A percentile compares a stretch with the other conserved stretches of the same genome.
Conservation (phyloP, 2,329 filamentous ascomycete species). For the Orbilia blumenaviensis region DNA sequence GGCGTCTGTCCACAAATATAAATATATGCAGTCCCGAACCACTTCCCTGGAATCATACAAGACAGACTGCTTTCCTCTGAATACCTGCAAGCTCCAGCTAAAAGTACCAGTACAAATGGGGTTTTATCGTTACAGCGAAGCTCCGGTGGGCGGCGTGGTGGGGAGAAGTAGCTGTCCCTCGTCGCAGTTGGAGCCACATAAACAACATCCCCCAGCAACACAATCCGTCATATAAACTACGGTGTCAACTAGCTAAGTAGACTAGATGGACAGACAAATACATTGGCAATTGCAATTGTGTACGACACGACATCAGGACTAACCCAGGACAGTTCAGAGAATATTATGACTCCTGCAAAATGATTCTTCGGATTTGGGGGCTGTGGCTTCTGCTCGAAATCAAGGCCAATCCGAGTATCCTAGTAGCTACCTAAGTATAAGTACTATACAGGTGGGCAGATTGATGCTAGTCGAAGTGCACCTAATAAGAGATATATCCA, state of each 20-base stretch:
- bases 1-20: background rate
- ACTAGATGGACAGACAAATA: too few relatives aligned
- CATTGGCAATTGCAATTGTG: too few relatives aligned
- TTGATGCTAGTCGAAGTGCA: background rate
- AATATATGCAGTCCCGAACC: background rate
- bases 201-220: conserved; percentile 52
- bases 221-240: conserved; percentile 20
- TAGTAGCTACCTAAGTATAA: too few relatives aligned
- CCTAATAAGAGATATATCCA: too few relatives aligned
- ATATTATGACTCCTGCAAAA: background rate
- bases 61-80: background rate
- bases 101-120: conserved; percentile 29
- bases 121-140: background rate
- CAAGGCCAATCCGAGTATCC: too few relatives aligned
- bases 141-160: conserved; percentile 27
- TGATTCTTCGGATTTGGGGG: background rate
- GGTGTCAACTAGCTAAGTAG: background rate
- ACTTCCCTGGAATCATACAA: conserved; percentile 6
- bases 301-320: too few relatives aligned
- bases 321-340: too few relatives aligned
- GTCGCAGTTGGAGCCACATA: conserved; percentile 50
- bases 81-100: background rate
- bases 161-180: conserved; percentile 13
- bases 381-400: too few relatives aligned
- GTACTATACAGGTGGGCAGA: background rate